Evolutionary conservation across 352 stramenopile species (phyloP).

Genomic region (Peronosclerospora sorghi): DNA sequence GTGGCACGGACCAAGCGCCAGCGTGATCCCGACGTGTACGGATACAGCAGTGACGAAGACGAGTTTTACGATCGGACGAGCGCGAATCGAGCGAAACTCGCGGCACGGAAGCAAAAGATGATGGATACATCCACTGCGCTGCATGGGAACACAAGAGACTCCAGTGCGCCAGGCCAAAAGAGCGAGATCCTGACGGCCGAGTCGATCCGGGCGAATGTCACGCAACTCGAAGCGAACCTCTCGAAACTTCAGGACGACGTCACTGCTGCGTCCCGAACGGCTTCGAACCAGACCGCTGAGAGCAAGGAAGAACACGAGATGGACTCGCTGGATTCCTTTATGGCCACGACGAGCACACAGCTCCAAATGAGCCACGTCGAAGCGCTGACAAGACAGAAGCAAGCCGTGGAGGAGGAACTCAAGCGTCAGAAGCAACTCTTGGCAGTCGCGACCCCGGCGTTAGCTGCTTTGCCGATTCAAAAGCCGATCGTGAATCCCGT

Average conservation of each 20-base stretch:
- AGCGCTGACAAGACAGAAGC: conserved; percentile 12
- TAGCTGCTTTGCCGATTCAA: conserved; percentile 20
- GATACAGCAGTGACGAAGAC: conserved; percentile 61
- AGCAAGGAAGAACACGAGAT: conserved; percentile 22
- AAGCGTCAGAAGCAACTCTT: conserved; percentile 38
- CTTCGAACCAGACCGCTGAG: conserved; percentile 4
- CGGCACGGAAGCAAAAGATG: conserved; percentile 22
- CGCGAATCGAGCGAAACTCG: conserved; percentile 39
- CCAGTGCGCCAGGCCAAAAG: background rate
- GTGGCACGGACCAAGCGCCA: conserved; percentile 10
- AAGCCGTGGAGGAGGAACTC: conserved; percentile 29
- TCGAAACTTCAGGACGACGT: conserved; percentile 19
- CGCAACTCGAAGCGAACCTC: conserved; percentile 27
- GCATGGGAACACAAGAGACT: conserved; percentile 7
- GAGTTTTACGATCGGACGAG: conserved; percentile 72
- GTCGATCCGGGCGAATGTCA: conserved; percentile 37
- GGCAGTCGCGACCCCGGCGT: conserved; percentile 38
- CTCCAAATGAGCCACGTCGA: conserved; percentile 29
- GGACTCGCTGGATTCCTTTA: conserved; percentile 59
- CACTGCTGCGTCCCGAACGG: conserved; percentile 6
- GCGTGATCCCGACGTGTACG: conserved; percentile 27
- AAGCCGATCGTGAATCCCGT: conserved; percentile 3
- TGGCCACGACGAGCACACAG: conserved; percentile 39
- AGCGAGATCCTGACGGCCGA: conserved; percentile 40
- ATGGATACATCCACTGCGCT: no score